Evolutionary conservation across 805 yeast species (phyloP), one percentile per base, ranked within the genome.

Genomic region (Candida dendrica): DNA sequence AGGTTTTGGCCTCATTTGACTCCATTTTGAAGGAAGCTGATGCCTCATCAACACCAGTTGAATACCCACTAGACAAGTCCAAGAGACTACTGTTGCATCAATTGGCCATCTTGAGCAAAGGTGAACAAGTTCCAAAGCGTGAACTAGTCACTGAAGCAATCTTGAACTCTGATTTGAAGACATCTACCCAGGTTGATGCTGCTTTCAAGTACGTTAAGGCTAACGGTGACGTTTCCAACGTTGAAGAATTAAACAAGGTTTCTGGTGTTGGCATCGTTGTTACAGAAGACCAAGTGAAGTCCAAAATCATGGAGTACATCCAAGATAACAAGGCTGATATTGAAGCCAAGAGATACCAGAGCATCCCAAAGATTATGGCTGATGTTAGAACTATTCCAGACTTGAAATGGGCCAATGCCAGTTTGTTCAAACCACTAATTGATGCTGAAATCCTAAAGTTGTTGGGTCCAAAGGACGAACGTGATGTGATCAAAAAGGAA

Each of bases 391-490:
- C 71, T 49, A 56, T 88, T 36, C 81, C 88, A 4, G 77, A 69
- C 16, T 72, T 93, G 63, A 88, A 86, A 65, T 93, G 96, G 96
- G 98, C 98, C 8, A 75, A 84, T 38, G 95, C 97, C 31, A 75
- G 81, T 40, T 69, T 77, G 42, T 86, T 93, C 68, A 93, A 93
- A 65, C 95, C 95, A 13, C 72, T 78, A 19, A 83, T 93, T 51
- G 98, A 93, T 60, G 79, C 73, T 35, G 77, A 84, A 55, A 67
- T 89, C n/a, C 62, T 84, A 46, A 77, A 66, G 34, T 63, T 82
- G 13, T 66, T 90, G 44, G 98, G 98, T 32, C 98, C 98, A 41
- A 91, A 91, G 63, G 98, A 93, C 60, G 98, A 90, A 59, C 79
- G 98, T 49, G 98, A 93, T 62, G 70, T 80, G 18, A 71, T 80